These are phyloP conservation scores for Paramecium sonneborni DNA, from an alignment of 73 alveolate genomes.

Conservation along the genomic window DNA sequence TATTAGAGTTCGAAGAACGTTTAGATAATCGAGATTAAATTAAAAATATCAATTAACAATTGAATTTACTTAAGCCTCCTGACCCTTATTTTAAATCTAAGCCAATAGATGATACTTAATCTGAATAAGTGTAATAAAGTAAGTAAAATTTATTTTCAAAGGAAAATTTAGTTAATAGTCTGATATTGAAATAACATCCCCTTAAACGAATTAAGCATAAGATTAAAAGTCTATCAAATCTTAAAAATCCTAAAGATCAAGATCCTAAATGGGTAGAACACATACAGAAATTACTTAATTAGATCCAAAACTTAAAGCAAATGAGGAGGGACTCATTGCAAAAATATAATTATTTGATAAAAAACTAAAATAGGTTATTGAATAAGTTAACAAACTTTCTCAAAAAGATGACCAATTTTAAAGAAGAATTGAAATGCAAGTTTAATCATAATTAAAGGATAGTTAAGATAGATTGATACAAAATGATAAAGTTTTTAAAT, in stretches of 20 bases:
- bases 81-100: neutral
- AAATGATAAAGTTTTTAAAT: neutral
- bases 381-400: neutral
- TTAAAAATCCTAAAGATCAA: neutral
- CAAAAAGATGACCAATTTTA: neutral
- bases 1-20: neutral
- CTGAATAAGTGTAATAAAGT: neutral
- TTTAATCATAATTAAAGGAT: neutral
- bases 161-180: slow-evolving; percentile 18
- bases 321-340: neutral
- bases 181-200: neutral
- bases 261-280: neutral
- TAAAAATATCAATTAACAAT: neutral
- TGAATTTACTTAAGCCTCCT: neutral
- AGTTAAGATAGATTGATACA: neutral
- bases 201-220: neutral
- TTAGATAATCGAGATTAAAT: slow-evolving; percentile 14
- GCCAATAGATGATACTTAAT: neutral
- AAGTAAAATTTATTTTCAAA: neutral
- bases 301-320: neutral
- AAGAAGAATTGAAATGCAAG: neutral
- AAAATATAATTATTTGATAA: slow-evolving; percentile 8
- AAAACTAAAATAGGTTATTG: neutral
- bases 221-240: neutral
- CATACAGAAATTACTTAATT: neutral